Base-by-base conservation (phyloP, 1,284 basidiomycete genomes). In the Malassezia yamatoensis region DNA sequence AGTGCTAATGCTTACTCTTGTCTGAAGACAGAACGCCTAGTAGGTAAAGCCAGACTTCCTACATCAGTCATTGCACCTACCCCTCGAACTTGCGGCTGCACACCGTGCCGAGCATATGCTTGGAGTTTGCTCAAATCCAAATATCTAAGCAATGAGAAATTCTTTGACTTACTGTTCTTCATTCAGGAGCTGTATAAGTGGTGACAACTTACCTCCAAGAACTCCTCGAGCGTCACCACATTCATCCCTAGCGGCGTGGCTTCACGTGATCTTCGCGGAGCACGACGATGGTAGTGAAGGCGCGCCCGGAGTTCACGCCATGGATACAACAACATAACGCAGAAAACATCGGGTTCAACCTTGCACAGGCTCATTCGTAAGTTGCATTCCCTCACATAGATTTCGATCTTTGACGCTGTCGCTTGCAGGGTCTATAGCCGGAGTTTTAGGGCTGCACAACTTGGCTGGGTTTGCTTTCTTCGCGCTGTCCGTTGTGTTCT, bases 1-100 rank as follows among this genome's bases (percentile, higher is more conserved):
- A 43, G 41, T 15, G 62, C 63, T 53, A 11, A 1, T 33, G 49
- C 56, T 5, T 33, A 60, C 62, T 60, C 57, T 72, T 74, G 58
- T 74, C 70, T 35, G 64, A 64, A 37, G 68, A 67, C 7, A 74
- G 66, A 6, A 74, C 71, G 40, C 71, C 71, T 13, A 74, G 66
- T 1, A 74, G 62, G 49, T 74, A 72, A 15, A 74, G 62, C 71
- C 71, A 74, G 12, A 74, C 71, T 47, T 74, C 70, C 49, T 55
- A 43, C 33, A 43, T 50, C 32, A 50, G 35, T 38, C 12, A 32
- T 42, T 36, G 12, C 16, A 51, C 54, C 18, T 51, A 55, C 54
- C 32, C 71, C 71, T 11, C 71, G 66, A 0, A 74, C 71, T 15
- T 60, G 59, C 0, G 70, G 60, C 49, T 66, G 70, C 15, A 70